These are phyloP conservation scores for Neofusicoccum umdonicola DNA, from an alignment of 2,329 filamentous ascomycete genomes.

Conservation along the genomic window DNA sequence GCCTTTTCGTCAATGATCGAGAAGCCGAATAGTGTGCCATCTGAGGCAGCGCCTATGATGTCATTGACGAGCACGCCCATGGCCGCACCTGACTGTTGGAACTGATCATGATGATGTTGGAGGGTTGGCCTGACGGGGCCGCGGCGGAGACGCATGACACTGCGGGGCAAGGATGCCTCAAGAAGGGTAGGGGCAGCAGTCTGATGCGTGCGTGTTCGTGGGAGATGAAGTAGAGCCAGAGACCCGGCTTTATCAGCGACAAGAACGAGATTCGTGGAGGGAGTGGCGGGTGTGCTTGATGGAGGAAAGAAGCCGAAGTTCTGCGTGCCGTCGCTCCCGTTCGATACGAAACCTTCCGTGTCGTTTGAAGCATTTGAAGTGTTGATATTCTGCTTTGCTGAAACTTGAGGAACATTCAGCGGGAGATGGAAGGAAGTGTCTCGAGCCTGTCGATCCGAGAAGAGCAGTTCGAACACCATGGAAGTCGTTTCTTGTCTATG, in stretches of 20 bases:
- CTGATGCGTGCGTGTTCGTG: conserved; percentile 22
- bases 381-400: not conserved
- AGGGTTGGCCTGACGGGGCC: conserved; percentile 36
- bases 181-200: conserved; percentile 37
- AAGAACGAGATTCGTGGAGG: conserved; percentile 25
- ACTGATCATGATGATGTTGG: conserved; percentile 26
- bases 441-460: conserved; percentile 31
- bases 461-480: conserved; percentile 25
- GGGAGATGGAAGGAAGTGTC: conserved; percentile 28
- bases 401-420: conserved; percentile 18
- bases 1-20: conserved; percentile 60
- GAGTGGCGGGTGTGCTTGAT: not conserved
- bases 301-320: not conserved
- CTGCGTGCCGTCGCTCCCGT: not conserved
- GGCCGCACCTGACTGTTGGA: conserved; percentile 19
- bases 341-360: not conserved
- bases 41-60: conserved; percentile 50
- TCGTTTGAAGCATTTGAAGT: not conserved
- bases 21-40: conserved; percentile 58
- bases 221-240: conserved; percentile 31
- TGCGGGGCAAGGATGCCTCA: conserved; percentile 41
- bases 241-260: conserved; percentile 34
- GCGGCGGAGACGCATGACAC: conserved; percentile 51
- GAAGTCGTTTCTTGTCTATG: not conserved
- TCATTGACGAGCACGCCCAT: conserved; percentile 45